These are phyloP conservation scores for Athelia psychrophila DNA, from an alignment of 1,284 basidiomycete species.

Conservation along the genomic window DNA sequence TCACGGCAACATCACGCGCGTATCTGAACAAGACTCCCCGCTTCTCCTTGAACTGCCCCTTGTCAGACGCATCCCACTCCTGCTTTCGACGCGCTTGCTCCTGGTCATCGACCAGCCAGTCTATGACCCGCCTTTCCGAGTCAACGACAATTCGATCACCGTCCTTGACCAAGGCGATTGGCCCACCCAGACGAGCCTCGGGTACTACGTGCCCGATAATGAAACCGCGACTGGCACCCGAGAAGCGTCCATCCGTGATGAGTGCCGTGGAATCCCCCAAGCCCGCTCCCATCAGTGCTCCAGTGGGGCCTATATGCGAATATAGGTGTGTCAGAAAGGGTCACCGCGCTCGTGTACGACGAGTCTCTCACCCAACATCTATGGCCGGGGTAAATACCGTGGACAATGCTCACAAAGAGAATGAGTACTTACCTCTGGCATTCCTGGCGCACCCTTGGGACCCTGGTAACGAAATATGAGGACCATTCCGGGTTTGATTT, in stretches of 20 bases:
- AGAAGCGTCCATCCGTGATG: constrained; percentile 96
- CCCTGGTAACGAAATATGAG: constrained; percentile 95
- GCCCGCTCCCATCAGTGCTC: constrained; percentile 90
- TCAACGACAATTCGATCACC: constrained; percentile 88
- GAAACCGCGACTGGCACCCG: constrained; percentile 69
- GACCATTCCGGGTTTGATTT: constrained; percentile 84
- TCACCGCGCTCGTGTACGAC: background rate
- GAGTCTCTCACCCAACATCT: constrained; percentile 47
- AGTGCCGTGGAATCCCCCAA: constrained; percentile 88
- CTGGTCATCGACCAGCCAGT: constrained; percentile 79
- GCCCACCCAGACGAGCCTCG: constrained; percentile 90
- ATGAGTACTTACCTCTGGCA: constrained; percentile 75
- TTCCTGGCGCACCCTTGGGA: constrained; percentile 94
- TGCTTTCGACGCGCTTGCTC: constrained; percentile 72
- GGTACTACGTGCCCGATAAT: constrained; percentile 86
- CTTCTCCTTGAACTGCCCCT: constrained; percentile 65
- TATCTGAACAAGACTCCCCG: constrained; percentile 73
- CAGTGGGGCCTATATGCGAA: constrained; percentile 67
- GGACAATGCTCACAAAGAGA: background rate
- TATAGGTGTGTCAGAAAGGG: background rate
- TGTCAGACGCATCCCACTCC: constrained; percentile 70
- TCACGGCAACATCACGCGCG: constrained; percentile 77
- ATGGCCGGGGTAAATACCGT: background rate
- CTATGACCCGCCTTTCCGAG: constrained; percentile 74
- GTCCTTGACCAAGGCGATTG: constrained; percentile 92